Conservation (phyloP, 768 basidiomycete species). For the Mycena olivaceomarginata region DNA sequence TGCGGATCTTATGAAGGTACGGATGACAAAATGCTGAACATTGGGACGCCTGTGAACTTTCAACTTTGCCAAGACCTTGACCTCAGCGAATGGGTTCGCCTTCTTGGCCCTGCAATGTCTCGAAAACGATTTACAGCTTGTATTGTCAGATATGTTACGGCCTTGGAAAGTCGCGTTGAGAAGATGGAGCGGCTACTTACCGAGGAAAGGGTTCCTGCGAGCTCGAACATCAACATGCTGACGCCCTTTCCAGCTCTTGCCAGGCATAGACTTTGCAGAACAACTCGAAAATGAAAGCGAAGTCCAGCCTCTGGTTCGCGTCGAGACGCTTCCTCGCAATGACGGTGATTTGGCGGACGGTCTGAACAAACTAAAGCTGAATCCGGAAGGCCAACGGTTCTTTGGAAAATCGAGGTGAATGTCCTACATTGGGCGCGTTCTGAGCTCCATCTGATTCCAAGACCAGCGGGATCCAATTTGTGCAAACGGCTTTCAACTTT, state of each 20-base stretch:
- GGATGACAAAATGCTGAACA: slow-evolving; percentile 8
- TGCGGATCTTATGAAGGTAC: slow-evolving; percentile 79
- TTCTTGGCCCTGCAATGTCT: neutral
- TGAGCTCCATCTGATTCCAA: neutral
- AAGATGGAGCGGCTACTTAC: slow-evolving; percentile 77
- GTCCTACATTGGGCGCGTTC: neutral
- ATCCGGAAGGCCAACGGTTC: slow-evolving; percentile 64
- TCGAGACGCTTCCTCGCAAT: slow-evolving; percentile 59
- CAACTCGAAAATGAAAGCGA: slow-evolving; percentile 66
- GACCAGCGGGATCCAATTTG: slow-evolving; percentile 67
- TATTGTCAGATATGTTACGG: slow-evolving; percentile 72
- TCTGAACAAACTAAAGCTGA: slow-evolving; percentile 58
- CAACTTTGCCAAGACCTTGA: slow-evolving; percentile 61
- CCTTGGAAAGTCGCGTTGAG: slow-evolving; percentile 75
- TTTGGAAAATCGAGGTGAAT: slow-evolving; percentile 64
- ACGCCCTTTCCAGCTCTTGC: slow-evolving; percentile 58
- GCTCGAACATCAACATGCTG: neutral
- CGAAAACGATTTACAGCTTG: neutral
- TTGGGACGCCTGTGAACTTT: neutral
- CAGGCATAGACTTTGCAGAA: slow-evolving; percentile 78
- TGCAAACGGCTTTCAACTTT: slow-evolving; percentile 75
- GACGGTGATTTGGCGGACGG: slow-evolving; percentile 53
- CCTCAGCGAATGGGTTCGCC: slow-evolving; percentile 76
- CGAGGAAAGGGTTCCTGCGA: slow-evolving; percentile 49
- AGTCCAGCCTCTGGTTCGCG: slow-evolving; percentile 49